Base-by-base conservation (phyloP, 495 filamentous ascomycete genomes). In the Penicilliopsis zonata region DNA sequence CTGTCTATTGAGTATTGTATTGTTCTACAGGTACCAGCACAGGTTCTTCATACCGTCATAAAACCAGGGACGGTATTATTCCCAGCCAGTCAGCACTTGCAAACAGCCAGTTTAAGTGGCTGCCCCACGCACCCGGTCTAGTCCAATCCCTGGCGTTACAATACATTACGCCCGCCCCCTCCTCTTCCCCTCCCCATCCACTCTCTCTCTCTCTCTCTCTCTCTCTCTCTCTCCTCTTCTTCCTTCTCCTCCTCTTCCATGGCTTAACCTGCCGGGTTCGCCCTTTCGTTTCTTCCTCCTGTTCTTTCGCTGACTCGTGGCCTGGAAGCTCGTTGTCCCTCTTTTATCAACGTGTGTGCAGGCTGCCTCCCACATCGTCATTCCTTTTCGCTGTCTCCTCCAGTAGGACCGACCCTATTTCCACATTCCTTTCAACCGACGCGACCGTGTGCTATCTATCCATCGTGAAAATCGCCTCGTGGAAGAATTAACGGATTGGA, bases 371-470 rank as follows among this genome's bases (percentile, higher is more conserved):
- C 3, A n/a, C n/a, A n/a, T n/a, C n/a, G n/a, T 21, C 17, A 19
- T 21, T 31, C 16, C 18, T 30, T 30, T 6, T 17, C 13, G 13
- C 9, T 13, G 25, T 27, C n/a, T n/a, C 25, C 25, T 27, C 25
- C 4, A 27, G 25, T 12, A 27, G 25, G 25, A 27, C 25, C 25
- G 14, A n/a, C n/a, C n/a, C n/a, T n/a, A n/a, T n/a, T 27, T 27
- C 25, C 25, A 27, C 25, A 27, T 27, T 27, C 25, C 25, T 27
- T 23, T 27, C n/a, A n/a, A n/a, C n/a, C n/a, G 25, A 27, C 25
- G 25, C 25, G 25, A 27, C 25, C 25, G n/a, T n/a, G n/a, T n/a
- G n/a, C n/a, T n/a, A n/a, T n/a, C n/a, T n/a, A n/a, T n/a, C n/a
- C n/a, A n/a, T n/a, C n/a, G n/a, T n/a, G n/a, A n/a, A n/a, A n/a